phyloP scores from a whole-genome alignment of 495 filamentous ascomycete genomes.

The Polyplosphaeria fusca region DNA sequence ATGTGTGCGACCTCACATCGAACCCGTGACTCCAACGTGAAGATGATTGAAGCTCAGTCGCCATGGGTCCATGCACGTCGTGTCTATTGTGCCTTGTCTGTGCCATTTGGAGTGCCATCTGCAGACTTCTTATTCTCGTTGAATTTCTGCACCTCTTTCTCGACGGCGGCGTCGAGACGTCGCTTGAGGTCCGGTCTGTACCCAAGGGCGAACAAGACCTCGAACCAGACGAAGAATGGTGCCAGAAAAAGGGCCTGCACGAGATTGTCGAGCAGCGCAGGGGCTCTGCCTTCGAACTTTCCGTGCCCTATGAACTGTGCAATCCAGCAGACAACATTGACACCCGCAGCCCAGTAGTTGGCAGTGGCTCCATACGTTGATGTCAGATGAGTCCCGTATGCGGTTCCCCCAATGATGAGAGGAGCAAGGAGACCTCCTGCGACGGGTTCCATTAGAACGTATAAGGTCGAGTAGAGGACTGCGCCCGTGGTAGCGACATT shows the following conservation, averaged over 20 bases:
- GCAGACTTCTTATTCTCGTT: slow-evolving; percentile 41
- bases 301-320: slow-evolving; percentile 91
- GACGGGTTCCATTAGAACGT: slow-evolving; percentile 90
- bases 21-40: too few species aligned
- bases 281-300: slow-evolving; percentile 80
- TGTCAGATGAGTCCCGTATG: slow-evolving; percentile 70
- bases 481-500: slow-evolving; percentile 76
- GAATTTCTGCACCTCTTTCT: slow-evolving; percentile 64
- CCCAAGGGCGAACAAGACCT: slow-evolving; percentile 84
- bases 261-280: slow-evolving; percentile 85
- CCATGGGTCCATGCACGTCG: too few species aligned
- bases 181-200: slow-evolving; percentile 84
- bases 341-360: slow-evolving; percentile 65
- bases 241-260: slow-evolving; percentile 90
- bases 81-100: too few species aligned
- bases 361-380: slow-evolving; percentile 59
- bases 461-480: slow-evolving; percentile 70
- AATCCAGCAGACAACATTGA: slow-evolving; percentile 76
- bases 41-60: too few species aligned
- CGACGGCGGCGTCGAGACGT: slow-evolving; percentile 71
- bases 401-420: slow-evolving; percentile 68
- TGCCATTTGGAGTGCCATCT: slow-evolving; percentile 26
- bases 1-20: too few species aligned
- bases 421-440: slow-evolving; percentile 73
- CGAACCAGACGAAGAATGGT: slow-evolving; percentile 97